Percentiles rank a stretch among this genome's conserved stretches.
phyloP scores from a whole-genome alignment of 2,329 filamentous ascomycete genomes.

The Fusarium poae region DNA sequence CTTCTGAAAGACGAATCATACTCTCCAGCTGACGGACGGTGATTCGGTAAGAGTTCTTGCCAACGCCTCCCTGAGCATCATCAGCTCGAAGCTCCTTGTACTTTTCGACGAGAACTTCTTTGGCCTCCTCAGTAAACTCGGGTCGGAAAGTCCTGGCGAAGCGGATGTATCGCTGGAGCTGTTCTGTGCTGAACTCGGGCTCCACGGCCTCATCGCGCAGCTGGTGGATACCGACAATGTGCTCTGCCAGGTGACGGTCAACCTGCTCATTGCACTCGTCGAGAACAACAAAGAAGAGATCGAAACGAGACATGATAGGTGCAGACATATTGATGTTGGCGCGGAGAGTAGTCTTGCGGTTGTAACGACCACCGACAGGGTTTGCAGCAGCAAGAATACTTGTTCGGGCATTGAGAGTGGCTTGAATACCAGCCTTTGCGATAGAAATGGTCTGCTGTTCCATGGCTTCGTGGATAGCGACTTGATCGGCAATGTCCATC shows the following conservation, averaged over 20 bases:
- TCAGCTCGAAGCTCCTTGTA: slow-evolving; percentile 96
- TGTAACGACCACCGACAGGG: slow-evolving; percentile 95
- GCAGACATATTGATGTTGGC: slow-evolving; percentile 99
- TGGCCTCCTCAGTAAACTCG: slow-evolving; percentile 89
- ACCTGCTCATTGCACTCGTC: slow-evolving; percentile 96
- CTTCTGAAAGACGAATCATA: slow-evolving; percentile 94
- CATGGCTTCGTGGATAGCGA: slow-evolving; percentile 99
- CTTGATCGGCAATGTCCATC: slow-evolving; percentile 97
- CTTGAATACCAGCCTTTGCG: slow-evolving; percentile 97
- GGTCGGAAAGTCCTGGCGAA: slow-evolving; percentile 96
- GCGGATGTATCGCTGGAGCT: slow-evolving; percentile 95
- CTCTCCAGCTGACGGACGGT: slow-evolving; percentile 96
- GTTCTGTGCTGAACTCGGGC: slow-evolving; percentile 95
- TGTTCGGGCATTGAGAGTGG: slow-evolving; percentile 94
- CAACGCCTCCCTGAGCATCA: slow-evolving; percentile 93
- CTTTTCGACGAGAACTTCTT: slow-evolving; percentile 84
- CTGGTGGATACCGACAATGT: slow-evolving; percentile 95
- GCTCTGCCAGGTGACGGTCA: slow-evolving; percentile 90
- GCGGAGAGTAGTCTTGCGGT: slow-evolving; percentile 92
- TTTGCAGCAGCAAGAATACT: slow-evolving; percentile 97
- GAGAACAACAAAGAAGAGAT: slow-evolving; percentile 97
- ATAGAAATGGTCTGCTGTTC: slow-evolving; percentile 99
- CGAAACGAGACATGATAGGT: slow-evolving; percentile 99
- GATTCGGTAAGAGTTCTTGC: slow-evolving; percentile 96
- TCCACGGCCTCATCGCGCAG: slow-evolving; percentile 90